A percentile compares a stretch with the other conserved stretches of the same genome.
These are phyloP conservation scores for Aspergillus clavatus DNA, from an alignment of 2,329 filamentous ascomycete species.

Conservation along the genomic window DNA sequence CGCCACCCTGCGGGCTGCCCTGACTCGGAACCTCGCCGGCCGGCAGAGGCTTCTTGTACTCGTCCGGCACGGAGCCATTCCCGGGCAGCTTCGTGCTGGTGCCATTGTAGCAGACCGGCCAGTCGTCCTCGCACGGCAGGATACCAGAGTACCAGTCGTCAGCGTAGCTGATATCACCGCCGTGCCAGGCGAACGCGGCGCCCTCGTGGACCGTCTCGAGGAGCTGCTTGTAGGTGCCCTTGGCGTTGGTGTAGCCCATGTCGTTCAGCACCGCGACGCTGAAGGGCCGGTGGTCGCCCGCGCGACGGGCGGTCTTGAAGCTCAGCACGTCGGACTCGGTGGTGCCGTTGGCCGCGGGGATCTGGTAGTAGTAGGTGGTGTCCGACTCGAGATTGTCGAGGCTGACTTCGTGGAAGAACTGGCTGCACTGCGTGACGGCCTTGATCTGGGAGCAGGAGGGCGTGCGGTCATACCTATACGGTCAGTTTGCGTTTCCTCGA, in stretches of 20 bases:
- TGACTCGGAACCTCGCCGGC: constrained; percentile 44
- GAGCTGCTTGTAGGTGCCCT: constrained; percentile 46
- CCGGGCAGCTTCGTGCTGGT: constrained; percentile 40
- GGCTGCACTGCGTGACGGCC: constrained; percentile 47
- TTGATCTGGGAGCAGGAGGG: constrained; percentile 45
- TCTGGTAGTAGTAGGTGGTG: constrained; percentile 51
- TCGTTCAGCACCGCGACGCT: constrained; percentile 48
- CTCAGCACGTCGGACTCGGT: constrained; percentile 44
- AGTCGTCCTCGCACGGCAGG: constrained; percentile 44
- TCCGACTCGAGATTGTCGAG: constrained; percentile 39
- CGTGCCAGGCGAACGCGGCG: constrained; percentile 50
- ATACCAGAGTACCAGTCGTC: constrained; percentile 52
- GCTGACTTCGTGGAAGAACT: constrained; percentile 51
- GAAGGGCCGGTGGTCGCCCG: constrained; percentile 42
- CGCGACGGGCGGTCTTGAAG: constrained; percentile 45
- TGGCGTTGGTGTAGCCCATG: constrained; percentile 52
- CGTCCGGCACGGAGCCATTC: constrained; percentile 29
- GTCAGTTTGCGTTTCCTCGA: background rate
- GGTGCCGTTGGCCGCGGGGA: constrained; percentile 47
- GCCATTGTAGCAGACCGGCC: constrained; percentile 52
- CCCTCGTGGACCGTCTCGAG: constrained; percentile 40
- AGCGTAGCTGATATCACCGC: constrained; percentile 49
- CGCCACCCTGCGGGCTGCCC: constrained; percentile 45
- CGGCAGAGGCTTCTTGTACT: constrained; percentile 45
- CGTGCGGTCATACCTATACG: constrained; percentile 45